Conservation (phyloP, 1,284 basidiomycete genomes). For the Exobasidium rhododendri region DNA sequence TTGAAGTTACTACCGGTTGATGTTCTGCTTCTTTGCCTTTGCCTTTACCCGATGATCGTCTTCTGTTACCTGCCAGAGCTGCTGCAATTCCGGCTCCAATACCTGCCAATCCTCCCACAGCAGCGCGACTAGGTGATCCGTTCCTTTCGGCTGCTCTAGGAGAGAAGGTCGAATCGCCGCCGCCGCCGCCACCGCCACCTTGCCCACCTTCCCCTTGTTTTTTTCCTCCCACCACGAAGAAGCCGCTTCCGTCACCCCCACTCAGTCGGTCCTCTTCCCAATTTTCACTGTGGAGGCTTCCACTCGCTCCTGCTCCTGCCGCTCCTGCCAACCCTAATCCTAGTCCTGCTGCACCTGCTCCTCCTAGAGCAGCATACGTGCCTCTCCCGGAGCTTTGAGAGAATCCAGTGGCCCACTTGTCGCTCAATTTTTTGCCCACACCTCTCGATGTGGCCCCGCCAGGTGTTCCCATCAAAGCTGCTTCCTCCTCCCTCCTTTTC, state of each 20-base stretch:
- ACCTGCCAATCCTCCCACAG: conserved; percentile 6
- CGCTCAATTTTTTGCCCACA: conserved; percentile 3
- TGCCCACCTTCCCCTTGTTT: not conserved
- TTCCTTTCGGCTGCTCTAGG: not conserved
- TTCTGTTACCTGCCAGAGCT: conserved; percentile 8
- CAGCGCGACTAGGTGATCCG: not conserved
- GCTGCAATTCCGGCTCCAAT: conserved; percentile 6
- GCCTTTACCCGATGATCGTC: conserved; percentile 6
- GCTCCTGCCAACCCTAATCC: conserved; percentile 19
- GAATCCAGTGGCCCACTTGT: conserved; percentile 16
- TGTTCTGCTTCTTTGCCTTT: conserved; percentile 8
- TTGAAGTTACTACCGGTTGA: not conserved
- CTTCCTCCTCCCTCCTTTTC: conserved; percentile 15
- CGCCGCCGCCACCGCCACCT: not conserved
- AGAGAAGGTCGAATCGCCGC: not conserved
- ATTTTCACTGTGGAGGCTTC: conserved; percentile 30
- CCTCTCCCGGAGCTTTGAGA: conserved; percentile 18
- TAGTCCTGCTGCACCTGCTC: conserved; percentile 16
- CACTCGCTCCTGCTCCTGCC: conserved; percentile 13
- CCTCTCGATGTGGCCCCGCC: conserved; percentile 5
- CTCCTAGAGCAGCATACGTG: conserved; percentile 28
- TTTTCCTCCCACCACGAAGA: conserved; percentile 38
- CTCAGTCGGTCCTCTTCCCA: conserved; percentile 37
- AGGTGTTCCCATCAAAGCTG: conserved; percentile 22
- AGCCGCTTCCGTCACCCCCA: conserved; percentile 31